Evolutionary conservation across 2,329 filamentous ascomycete genomes (phyloP), one percentile per base, ranked within the genome.

Genomic region (Cytospora piceae): DNA sequence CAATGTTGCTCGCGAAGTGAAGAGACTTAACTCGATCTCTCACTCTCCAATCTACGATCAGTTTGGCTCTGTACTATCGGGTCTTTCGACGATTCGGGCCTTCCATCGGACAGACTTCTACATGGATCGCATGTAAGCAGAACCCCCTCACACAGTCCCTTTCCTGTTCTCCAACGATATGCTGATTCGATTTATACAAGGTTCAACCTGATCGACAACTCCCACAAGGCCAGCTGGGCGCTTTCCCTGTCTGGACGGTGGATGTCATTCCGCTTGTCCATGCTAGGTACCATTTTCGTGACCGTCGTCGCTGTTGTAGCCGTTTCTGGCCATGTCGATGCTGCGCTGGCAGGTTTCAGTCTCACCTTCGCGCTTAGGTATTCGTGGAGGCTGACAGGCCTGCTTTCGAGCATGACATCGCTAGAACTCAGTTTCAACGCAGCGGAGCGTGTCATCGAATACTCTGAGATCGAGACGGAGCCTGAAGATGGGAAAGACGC

Each of bases 361-460:
- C 66, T 81, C 14, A 73, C 74, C 1, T 81, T 80, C 67, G 75
- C 78, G 6, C 70, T 81, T 46, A 70, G 74, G 12, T 78, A 78
- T 66, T 76, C 75, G 7, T 72, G 71, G 27, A 72, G 74, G 1
- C 62, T 80, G 58, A 74, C 73, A 0, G 70, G 71, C n/a, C 70
- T 78, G 20, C 72, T 80, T 4, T 72, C 75, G 46, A 73, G 74
- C 51, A 73, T 77, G 69, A 75, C 77, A 0, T 75, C 74, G 24
- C 72, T 79, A 7, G 79, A 81, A 71, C 71, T 79, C 37, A 75
- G 73, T 11, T 80, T 81, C 76, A 81, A 80, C 61, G 74, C 77
- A 6, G 75, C 75, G 15, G 79, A 81, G 69, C 72, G 79, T n/a
- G 75, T 81, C 8, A 63, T 80, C n/a, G 79, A 81, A 67, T 81